Percentiles rank a stretch among this genome's conserved stretches.
Evolutionary conservation across 352 stramenopile genomes (phyloP).

Genomic region (Albugo laibachii): DNA sequence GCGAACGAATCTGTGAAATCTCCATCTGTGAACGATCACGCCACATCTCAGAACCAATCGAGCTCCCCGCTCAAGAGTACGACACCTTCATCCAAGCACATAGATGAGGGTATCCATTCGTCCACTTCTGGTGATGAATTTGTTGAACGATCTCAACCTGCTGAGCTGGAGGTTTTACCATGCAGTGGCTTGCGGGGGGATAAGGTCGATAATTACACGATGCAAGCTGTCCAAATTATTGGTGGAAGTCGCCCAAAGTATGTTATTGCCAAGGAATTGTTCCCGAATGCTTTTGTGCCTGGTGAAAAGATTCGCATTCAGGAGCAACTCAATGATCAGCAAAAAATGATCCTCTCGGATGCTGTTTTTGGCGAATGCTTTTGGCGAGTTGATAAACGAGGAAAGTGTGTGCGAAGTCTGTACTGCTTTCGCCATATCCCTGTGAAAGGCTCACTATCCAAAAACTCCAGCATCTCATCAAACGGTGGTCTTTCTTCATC

Average conservation of each 20-base stretch:
- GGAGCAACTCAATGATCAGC: slow-evolving; percentile 23
- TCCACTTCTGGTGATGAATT: background rate
- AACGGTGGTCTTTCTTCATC: slow-evolving; percentile 1
- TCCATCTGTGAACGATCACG: no score
- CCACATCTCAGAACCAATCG: no score
- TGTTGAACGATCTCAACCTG: background rate
- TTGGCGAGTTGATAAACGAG: slow-evolving; percentile 59
- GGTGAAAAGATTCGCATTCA: slow-evolving; percentile 42
- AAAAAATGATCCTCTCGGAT: slow-evolving; percentile 40
- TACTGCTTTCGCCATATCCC: slow-evolving; percentile 28
- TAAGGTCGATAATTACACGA: slow-evolving; percentile 39
- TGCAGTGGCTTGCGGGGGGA: slow-evolving; percentile 43
- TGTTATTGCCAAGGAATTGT: slow-evolving; percentile 60
- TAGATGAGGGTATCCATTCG: no score
- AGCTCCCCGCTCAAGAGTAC: no score
- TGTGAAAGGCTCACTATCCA: no score
- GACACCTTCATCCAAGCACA: no score
- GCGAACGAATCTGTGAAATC: no score
- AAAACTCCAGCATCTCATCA: no score
- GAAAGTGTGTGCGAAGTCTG: slow-evolving; percentile 50
- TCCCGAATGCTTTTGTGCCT: slow-evolving; percentile 30
- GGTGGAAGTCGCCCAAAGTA: slow-evolving; percentile 58
- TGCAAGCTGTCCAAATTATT: slow-evolving; percentile 38
- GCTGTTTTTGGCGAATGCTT: slow-evolving; percentile 60
- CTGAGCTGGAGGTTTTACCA: slow-evolving; percentile 17